Percentiles rank a stretch among this genome's conserved stretches.
These are phyloP conservation scores for Solanum bulbocastanum DNA, from an alignment of 257 asterid genomes.

Conservation along the genomic window DNA sequence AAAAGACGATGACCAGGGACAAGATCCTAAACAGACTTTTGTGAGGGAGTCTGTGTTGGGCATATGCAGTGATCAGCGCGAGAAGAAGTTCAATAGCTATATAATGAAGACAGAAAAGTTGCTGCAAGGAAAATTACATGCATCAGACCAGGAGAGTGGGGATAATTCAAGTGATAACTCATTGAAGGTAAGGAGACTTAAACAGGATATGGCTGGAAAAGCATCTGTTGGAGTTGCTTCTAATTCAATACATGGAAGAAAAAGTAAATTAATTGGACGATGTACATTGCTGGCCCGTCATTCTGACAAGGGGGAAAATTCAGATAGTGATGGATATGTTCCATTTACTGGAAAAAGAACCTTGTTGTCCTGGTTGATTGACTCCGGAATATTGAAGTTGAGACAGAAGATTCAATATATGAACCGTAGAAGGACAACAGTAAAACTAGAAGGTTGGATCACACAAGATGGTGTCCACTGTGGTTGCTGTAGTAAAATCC, in stretches of 20 bases:
- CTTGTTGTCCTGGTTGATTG: conserved; percentile 11
- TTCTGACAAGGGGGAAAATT: not conserved
- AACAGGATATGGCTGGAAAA: not conserved
- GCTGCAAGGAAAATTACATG: not conserved
- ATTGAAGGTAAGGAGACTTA: not conserved
- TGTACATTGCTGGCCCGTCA: conserved; percentile 8
- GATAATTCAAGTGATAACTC: not conserved
- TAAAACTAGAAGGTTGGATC: conserved; percentile 9
- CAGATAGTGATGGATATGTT: conserved; percentile 1
- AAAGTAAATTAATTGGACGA: conserved; percentile 1
- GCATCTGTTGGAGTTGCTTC: not conserved
- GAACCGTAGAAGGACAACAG: not conserved
- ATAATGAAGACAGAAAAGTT: not conserved
- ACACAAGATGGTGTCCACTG: conserved; percentile 10
- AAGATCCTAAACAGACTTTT: conserved; percentile 26
- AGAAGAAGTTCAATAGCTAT: not conserved
- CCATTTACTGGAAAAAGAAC: conserved; percentile 9
- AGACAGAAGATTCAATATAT: conserved; percentile 7
- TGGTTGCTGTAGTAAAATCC: conserved; percentile 13
- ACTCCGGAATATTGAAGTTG: not conserved
- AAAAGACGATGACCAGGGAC: conserved; percentile 28
- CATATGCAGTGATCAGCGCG: conserved; percentile 4
- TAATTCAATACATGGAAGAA: not conserved
- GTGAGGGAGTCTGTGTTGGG: conserved; percentile 9
- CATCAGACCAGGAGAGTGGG: not conserved